Percentiles rank a stretch among this genome's conserved stretches.
Evolutionary conservation across 768 basidiomycete species (phyloP).

Genomic region (Ramaria rubella): DNA sequence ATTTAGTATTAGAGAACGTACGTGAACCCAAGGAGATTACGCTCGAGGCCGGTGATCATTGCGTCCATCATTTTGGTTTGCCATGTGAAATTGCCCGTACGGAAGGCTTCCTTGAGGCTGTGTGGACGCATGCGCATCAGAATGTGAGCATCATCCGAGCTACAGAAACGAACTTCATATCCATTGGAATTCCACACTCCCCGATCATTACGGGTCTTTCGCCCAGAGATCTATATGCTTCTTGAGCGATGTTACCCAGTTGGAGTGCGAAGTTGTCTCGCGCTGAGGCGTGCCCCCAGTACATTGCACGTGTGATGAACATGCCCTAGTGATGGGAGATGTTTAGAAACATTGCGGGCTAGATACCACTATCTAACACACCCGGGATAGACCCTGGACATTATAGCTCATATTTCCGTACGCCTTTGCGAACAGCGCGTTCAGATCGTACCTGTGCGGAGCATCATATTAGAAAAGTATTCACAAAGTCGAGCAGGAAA

Average conservation of each 20-base stretch:
- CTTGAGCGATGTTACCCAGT: conserved; percentile 69
- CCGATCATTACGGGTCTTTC: conserved; percentile 83
- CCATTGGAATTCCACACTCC: conserved; percentile 95
- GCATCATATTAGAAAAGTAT: not conserved
- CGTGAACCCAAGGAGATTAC: conserved; percentile 77
- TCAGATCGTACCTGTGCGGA: conserved; percentile 76
- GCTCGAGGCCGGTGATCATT: conserved; percentile 76
- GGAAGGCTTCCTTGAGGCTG: conserved; percentile 68
- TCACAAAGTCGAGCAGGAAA: conserved; percentile 1
- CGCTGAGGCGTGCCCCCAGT: conserved; percentile 81
- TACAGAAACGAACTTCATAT: conserved; percentile 71
- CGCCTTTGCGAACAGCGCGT: conserved; percentile 76
- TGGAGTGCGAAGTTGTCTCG: conserved; percentile 80
- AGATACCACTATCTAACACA: no score
- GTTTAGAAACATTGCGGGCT: not conserved
- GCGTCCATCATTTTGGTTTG: conserved; percentile 94
- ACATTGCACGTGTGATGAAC: conserved; percentile 73
- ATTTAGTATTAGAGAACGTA: conserved; percentile 33
- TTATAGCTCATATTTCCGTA: conserved; percentile 86
- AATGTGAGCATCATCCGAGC: not conserved
- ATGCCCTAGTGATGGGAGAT: conserved; percentile 52
- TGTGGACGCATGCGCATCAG: not conserved
- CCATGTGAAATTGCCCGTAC: conserved; percentile 67
- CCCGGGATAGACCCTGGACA: conserved; percentile 86
- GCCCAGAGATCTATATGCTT: conserved; percentile 62